A percentile compares a stretch with the other conserved stretches of the same genome.
phyloP scores from a whole-genome alignment of 768 basidiomycete species.

The Calocera viscosa region DNA sequence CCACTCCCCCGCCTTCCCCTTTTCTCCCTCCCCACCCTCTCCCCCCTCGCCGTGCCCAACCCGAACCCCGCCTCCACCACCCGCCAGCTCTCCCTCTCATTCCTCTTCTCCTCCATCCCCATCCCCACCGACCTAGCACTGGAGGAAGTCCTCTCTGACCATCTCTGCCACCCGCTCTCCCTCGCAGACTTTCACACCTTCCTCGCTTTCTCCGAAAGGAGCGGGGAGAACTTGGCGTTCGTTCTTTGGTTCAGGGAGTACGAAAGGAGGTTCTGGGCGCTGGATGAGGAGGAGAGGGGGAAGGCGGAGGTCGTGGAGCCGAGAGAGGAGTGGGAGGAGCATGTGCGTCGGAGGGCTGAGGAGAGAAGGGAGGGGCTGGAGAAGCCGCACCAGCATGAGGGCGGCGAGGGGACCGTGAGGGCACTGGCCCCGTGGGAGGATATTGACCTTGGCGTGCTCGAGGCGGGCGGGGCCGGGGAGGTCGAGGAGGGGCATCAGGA shows the following conservation, averaged over 20 bases:
- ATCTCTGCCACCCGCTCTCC: neutral
- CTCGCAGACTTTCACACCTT: neutral
- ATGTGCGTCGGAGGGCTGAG: neutral
- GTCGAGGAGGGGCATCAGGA: no score
- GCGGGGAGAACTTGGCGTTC: neutral
- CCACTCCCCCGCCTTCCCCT: no score
- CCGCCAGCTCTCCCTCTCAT: neutral
- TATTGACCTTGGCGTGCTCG: neutral
- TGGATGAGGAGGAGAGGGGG: neutral
- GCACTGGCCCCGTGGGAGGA: neutral
- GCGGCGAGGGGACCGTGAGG: neutral
- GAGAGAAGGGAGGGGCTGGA: neutral
- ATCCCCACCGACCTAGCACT: neutral
- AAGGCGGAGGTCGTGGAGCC: neutral
- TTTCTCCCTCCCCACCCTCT: neutral
- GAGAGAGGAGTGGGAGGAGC: neutral
- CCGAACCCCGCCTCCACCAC: neutral
- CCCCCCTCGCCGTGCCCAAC: neutral
- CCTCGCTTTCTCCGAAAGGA: neutral
- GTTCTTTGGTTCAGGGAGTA: constrained; percentile 5
- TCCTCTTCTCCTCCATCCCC: neutral
- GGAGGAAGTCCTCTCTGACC: neutral
- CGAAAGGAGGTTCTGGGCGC: neutral
- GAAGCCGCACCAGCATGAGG: no score
- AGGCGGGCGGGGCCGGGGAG: neutral